phyloP scores from a whole-genome alignment of 768 basidiomycete genomes.

The Tulasnella sp. region DNA sequence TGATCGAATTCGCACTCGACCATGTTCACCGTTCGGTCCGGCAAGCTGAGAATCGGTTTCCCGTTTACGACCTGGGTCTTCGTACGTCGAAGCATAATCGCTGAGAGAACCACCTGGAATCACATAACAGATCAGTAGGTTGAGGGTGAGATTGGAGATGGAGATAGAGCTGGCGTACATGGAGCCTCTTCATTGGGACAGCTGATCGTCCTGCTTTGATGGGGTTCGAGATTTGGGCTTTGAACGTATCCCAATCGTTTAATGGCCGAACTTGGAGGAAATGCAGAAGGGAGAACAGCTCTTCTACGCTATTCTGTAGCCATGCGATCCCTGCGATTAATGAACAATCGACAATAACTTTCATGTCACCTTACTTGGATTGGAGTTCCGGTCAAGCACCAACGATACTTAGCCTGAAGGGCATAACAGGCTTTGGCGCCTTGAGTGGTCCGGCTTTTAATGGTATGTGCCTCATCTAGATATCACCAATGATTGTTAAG shows the following conservation, averaged over 20 bases:
- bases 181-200: constrained; percentile 79
- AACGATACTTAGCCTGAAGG: constrained; percentile 72
- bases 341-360: not conserved
- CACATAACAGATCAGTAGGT: not conserved
- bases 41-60: constrained; percentile 76
- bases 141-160: not conserved
- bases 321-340: not conserved
- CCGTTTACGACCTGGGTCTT: constrained; percentile 75
- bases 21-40: constrained; percentile 64
- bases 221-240: constrained; percentile 70
- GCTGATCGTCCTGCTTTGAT: constrained; percentile 62
- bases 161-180: constrained; percentile 44
- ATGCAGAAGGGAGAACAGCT: constrained; percentile 83
- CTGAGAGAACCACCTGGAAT: constrained; percentile 69
- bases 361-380: constrained; percentile 40
- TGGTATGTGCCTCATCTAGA: constrained; percentile 88
- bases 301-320: constrained; percentile 79
- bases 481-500: not conserved
- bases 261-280: constrained; percentile 83
- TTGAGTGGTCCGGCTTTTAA: constrained; percentile 80
- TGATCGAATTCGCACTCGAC: constrained; percentile 73
- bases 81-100: constrained; percentile 83
- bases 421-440: constrained; percentile 72
- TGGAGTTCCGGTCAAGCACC: constrained; percentile 85
- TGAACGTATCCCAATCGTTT: constrained; percentile 76